Evolutionary conservation across 179 eudicot species (phyloP).

Genomic region (Nepenthes alata): DNA sequence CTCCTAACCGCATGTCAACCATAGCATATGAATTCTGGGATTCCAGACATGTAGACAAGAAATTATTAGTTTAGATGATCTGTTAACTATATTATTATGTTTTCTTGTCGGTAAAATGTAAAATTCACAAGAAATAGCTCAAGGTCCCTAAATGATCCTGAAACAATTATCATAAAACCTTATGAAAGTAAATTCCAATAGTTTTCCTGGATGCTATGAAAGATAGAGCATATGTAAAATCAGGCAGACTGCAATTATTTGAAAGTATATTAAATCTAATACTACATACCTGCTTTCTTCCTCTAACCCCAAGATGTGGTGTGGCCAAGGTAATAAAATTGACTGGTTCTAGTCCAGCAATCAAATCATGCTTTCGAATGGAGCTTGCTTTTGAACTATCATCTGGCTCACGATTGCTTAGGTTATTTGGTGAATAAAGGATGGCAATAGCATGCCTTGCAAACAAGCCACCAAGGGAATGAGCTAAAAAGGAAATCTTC

Average conservation of each 20-base stretch:
- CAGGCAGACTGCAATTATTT: background rate
- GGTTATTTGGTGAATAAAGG: constrained; percentile 36
- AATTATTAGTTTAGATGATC: too few species aligned
- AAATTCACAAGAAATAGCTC: too few species aligned
- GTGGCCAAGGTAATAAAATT: constrained; percentile 93
- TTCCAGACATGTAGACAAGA: too few species aligned
- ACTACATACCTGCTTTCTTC: constrained; percentile 75
- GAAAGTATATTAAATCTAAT: background rate
- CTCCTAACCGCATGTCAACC: too few species aligned
- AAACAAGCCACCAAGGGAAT: constrained; percentile 97
- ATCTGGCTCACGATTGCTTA: constrained; percentile 14
- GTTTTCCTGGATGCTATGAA: background rate
- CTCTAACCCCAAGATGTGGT: constrained; percentile 98
- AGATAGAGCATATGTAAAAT: background rate
- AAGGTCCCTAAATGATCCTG: too few species aligned
- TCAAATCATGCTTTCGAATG: constrained; percentile 25
- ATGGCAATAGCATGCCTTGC: constrained; percentile 77
- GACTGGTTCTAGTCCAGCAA: constrained; percentile 83
- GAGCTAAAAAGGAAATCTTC: constrained; percentile 89
- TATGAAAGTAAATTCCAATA: background rate
- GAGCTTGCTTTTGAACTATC: constrained; percentile 19
- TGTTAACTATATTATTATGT: too few species aligned
- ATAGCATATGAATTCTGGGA: too few species aligned
- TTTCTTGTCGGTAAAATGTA: too few species aligned
- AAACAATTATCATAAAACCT: too few species aligned